A percentile compares a stretch with the other conserved stretches of the same genome.
phyloP scores from a whole-genome alignment of 2,329 filamentous ascomycete species.

The Uncinocarpus reesii region DNA sequence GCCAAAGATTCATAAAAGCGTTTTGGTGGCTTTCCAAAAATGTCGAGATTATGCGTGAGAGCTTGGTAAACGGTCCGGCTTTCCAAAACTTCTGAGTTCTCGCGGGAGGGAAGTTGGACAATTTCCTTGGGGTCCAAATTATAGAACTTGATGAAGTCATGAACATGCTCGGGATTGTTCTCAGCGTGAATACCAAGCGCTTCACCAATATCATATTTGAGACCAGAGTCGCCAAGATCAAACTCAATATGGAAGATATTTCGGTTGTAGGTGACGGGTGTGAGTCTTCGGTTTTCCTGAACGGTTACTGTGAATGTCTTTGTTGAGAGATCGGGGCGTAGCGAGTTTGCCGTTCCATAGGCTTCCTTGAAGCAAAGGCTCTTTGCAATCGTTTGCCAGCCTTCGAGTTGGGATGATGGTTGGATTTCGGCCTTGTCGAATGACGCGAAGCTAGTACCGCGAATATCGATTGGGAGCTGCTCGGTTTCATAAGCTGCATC shows the following conservation, averaged over 20 bases:
- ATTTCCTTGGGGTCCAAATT: conserved; percentile 71
- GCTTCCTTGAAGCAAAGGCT: conserved; percentile 90
- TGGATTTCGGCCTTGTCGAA: conserved; percentile 65
- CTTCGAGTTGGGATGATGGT: conserved; percentile 56
- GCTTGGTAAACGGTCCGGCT: conserved; percentile 89
- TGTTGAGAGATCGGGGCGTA: conserved; percentile 76
- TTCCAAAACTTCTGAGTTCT: conserved; percentile 63
- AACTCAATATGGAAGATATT: conserved; percentile 99
- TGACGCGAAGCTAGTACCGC: conserved; percentile 68
- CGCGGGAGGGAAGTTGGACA: conserved; percentile 82
- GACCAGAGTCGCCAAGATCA: conserved; percentile 78
- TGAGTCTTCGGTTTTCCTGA: conserved; percentile 90
- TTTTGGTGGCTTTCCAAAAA: conserved; percentile 94
- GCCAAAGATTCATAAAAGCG: conserved; percentile 91
- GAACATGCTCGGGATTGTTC: conserved; percentile 70
- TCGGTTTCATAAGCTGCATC: conserved; percentile 33
- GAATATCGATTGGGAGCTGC: conserved; percentile 53
- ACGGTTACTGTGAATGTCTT: conserved; percentile 83
- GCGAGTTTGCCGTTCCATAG: conserved; percentile 59
- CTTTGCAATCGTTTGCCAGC: conserved; percentile 79
- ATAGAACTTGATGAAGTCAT: conserved; percentile 82
- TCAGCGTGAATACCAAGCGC: conserved; percentile 93
- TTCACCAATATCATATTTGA: conserved; percentile 95
- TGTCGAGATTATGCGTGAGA: conserved; percentile 83
- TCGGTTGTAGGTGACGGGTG: conserved; percentile 77